A percentile compares a stretch with the other conserved stretches of the same genome.
These are phyloP conservation scores for Earliella scabrosa DNA, from an alignment of 1,284 basidiomycete species.

Conservation along the genomic window DNA sequence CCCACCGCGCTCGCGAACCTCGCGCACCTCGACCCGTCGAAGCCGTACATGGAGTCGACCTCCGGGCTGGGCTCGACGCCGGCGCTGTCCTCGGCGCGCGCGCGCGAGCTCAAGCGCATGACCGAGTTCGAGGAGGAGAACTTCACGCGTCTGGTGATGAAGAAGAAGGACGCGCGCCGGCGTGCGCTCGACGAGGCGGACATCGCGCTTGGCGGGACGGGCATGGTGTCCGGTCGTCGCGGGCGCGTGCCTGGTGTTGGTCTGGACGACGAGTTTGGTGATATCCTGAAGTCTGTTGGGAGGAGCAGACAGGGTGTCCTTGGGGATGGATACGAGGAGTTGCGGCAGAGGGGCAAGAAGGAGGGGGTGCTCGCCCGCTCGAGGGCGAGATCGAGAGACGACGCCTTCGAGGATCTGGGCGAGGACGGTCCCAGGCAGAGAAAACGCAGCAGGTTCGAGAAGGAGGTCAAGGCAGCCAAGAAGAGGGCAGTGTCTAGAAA, in stretches of 20 bases:
- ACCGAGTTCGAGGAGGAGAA: constrained; percentile 96
- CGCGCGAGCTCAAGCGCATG: constrained; percentile 81
- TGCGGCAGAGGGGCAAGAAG: constrained; percentile 72
- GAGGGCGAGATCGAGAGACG: constrained; percentile 44
- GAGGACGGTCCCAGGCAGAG: constrained; percentile 48
- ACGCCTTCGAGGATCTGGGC: constrained; percentile 46
- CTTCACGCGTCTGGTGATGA: constrained; percentile 91
- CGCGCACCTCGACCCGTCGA: constrained; percentile 64
- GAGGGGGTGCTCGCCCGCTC: constrained; percentile 60
- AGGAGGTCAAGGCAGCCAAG: constrained; percentile 64
- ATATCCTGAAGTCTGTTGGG: constrained; percentile 69
- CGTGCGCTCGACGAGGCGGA: constrained; percentile 90
- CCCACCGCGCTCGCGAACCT: constrained; percentile 78
- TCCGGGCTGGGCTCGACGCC: constrained; percentile 77
- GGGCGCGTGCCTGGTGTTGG: constrained; percentile 70
- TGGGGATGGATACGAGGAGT: constrained; percentile 77
- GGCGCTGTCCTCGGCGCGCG: constrained; percentile 65
- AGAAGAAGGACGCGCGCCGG: constrained; percentile 85
- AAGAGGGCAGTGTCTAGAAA: constrained; percentile 38
- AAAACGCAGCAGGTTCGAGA: constrained; percentile 81
- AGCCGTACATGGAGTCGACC: constrained; percentile 73
- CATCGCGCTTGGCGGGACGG: constrained; percentile 81
- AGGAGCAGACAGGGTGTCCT: constrained; percentile 46
- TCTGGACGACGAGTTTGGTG: constrained; percentile 84
- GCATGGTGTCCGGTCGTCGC: constrained; percentile 54